phyloP scores from a whole-genome alignment of 495 filamentous ascomycete genomes.

The Xylaria intraflava region DNA sequence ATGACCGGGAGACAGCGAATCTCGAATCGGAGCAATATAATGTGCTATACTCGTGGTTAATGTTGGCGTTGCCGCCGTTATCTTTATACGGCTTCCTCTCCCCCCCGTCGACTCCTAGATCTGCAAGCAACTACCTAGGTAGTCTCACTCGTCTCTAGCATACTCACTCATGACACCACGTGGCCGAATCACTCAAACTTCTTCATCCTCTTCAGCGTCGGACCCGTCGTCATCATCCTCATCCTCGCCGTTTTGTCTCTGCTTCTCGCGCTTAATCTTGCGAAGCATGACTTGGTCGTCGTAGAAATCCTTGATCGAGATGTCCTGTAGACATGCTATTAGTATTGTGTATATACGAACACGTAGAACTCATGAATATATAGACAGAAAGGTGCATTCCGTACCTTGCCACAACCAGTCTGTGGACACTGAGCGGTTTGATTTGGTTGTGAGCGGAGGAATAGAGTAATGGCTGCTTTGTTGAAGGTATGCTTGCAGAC shows the following conservation, averaged over 20 bases:
- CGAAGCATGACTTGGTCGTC: conserved; percentile 38
- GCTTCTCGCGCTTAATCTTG: conserved; percentile 31
- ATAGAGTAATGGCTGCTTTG: conserved; percentile 59
- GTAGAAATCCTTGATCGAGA: conserved; percentile 32
- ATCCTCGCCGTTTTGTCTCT: conserved; percentile 11
- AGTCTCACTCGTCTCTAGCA: conserved; percentile 4
- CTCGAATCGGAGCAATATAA: not conserved
- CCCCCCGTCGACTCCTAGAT: conserved; percentile 3
- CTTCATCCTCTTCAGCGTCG: conserved; percentile 23
- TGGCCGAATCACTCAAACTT: conserved; percentile 13
- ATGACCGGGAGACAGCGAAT: not conserved
- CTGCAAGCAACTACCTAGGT: conserved; percentile 4
- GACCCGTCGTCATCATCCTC: conserved; percentile 25
- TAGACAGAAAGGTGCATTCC: not conserved
- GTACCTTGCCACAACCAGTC: conserved; percentile 38
- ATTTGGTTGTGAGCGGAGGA: conserved; percentile 42
- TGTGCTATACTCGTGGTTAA: not conserved
- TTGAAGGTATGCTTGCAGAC: conserved; percentile 84
- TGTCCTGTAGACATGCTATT: conserved; percentile 22
- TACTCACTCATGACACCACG: conserved; percentile 8
- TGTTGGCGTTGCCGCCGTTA: not conserved
- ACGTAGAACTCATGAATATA: not conserved
- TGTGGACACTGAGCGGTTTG: conserved; percentile 35
- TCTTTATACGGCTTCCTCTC: not conserved
- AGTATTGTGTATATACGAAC: not conserved